Evolutionary conservation across 352 stramenopile species (phyloP).

Genomic region (Phytopythium chamaehyphon): DNA sequence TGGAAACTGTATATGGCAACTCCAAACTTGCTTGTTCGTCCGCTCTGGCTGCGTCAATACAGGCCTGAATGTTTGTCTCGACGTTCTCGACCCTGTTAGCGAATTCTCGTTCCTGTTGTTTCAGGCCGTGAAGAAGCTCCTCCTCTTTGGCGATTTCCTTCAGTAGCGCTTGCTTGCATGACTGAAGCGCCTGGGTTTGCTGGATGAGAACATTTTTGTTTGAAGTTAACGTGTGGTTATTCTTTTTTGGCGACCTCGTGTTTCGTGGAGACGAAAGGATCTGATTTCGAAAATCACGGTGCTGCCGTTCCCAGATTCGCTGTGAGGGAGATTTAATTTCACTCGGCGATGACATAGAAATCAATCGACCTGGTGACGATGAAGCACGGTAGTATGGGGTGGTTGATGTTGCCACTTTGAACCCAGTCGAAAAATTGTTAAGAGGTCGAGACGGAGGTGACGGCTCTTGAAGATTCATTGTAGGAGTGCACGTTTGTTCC

Average conservation of each 20-base stretch:
- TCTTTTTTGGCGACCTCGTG: slow-evolving; percentile 5
- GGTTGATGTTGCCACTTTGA: not conserved
- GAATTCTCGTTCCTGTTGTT: slow-evolving; percentile 40
- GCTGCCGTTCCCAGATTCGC: slow-evolving; percentile 17
- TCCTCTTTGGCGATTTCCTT: slow-evolving; percentile 62
- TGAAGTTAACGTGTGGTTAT: not conserved
- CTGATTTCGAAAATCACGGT: slow-evolving; percentile 18
- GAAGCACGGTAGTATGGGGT: slow-evolving; percentile 6
- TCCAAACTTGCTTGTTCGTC: slow-evolving; percentile 7
- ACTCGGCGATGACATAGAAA: slow-evolving; percentile 13
- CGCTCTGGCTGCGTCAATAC: slow-evolving; percentile 12
- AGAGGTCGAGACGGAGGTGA: not conserved
- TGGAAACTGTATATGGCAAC: not conserved
- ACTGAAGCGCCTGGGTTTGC: slow-evolving; percentile 61
- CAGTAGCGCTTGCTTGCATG: slow-evolving; percentile 59
- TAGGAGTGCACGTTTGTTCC: slow-evolving; percentile 18
- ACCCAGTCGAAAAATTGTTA: not conserved
- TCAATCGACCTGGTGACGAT: slow-evolving; percentile 8
- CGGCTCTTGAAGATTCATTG: not conserved
- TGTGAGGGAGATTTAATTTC: slow-evolving; percentile 9
- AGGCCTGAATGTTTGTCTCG: slow-evolving; percentile 44
- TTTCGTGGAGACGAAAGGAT: slow-evolving; percentile 7
- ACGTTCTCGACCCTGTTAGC: slow-evolving; percentile 51
- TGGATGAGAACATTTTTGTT: slow-evolving; percentile 38
- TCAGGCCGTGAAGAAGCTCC: slow-evolving; percentile 53